Percentiles rank a stretch among this genome's conserved stretches.
Evolutionary conservation across 495 filamentous ascomycete species (phyloP).

Genomic region (Pyrenopolyporus hunteri): DNA sequence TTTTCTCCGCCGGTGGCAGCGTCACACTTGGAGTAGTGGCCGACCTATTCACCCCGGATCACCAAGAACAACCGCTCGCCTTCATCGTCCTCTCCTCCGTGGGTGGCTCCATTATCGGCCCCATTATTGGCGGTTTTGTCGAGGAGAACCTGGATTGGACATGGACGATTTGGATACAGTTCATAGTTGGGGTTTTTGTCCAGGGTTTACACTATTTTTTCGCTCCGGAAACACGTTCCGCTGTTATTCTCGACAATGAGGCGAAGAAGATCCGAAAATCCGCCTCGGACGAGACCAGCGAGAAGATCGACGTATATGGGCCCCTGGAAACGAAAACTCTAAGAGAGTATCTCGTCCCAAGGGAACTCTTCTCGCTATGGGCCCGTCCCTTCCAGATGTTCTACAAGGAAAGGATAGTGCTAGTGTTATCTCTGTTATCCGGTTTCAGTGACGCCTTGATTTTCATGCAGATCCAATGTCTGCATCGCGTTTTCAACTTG

Average conservation of each 20-base stretch:
- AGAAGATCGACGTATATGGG: conserved; percentile 61
- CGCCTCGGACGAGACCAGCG: conserved; percentile 36
- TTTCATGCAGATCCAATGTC: conserved; percentile 77
- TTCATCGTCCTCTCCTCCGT: conserved; percentile 67
- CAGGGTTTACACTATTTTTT: conserved; percentile 68
- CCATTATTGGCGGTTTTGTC: conserved; percentile 65
- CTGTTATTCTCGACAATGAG: conserved; percentile 67
- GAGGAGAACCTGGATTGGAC: conserved; percentile 64
- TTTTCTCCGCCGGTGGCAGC: conserved; percentile 77
- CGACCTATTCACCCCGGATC: conserved; percentile 73
- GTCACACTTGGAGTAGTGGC: conserved; percentile 85
- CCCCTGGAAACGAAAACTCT: conserved; percentile 61
- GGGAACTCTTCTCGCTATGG: conserved; percentile 67
- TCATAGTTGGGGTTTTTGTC: conserved; percentile 71
- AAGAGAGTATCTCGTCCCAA: conserved; percentile 57
- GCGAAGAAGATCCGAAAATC: conserved; percentile 65
- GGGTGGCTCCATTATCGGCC: conserved; percentile 65
- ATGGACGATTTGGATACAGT: conserved; percentile 84
- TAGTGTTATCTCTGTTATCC: conserved; percentile 71
- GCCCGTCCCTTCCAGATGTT: conserved; percentile 79
- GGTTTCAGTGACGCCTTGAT: conserved; percentile 82
- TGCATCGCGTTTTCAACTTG: conserved; percentile 65
- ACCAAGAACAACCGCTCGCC: conserved; percentile 73
- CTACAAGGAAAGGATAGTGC: conserved; percentile 73
- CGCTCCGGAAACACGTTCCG: conserved; percentile 70